These are phyloP conservation scores for Lichtheimia ramosa DNA, from an alignment of 371 early-diverging fungal genomes.

Conservation along the genomic window DNA sequence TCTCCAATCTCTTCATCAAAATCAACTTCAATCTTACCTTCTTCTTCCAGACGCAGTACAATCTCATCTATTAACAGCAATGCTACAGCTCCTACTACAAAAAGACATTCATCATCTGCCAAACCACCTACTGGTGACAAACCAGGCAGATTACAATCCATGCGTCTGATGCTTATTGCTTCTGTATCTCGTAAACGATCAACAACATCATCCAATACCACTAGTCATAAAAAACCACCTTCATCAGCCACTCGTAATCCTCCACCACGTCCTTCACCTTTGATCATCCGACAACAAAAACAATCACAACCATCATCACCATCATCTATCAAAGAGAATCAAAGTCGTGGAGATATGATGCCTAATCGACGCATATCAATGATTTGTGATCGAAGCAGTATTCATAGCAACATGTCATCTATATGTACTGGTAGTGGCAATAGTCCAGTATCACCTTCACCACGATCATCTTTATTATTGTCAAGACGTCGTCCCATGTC, in stretches of 20 bases:
- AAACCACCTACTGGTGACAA: neutral
- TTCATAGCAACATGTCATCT: conserved; percentile 2
- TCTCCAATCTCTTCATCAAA: conserved; percentile 2
- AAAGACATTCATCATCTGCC: neutral
- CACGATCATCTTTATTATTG: neutral
- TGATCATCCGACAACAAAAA: conserved; percentile 1
- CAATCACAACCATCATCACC: neutral
- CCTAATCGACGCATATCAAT: neutral
- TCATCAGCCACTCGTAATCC: neutral
- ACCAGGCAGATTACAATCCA: conserved; percentile 11
- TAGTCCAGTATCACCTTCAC: neutral
- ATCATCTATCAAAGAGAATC: too few species aligned
- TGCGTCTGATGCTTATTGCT: conserved; percentile 16
- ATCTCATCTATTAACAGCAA: neutral
- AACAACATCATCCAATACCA: neutral
- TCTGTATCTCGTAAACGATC: conserved; percentile 17
- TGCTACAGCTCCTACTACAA: conserved; percentile 2
- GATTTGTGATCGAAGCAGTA: neutral
- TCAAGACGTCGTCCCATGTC: conserved; percentile 2
- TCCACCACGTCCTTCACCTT: neutral
- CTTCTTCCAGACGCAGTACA: neutral
- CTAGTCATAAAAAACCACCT: neutral
- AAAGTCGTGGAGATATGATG: too few species aligned
- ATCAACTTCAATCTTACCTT: neutral
- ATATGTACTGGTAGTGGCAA: neutral